A percentile compares a stretch with the other conserved stretches of the same genome.
Evolutionary conservation across 208 protist genomes (phyloP).

Genomic region (Trypanosoma platydactyli): DNA sequence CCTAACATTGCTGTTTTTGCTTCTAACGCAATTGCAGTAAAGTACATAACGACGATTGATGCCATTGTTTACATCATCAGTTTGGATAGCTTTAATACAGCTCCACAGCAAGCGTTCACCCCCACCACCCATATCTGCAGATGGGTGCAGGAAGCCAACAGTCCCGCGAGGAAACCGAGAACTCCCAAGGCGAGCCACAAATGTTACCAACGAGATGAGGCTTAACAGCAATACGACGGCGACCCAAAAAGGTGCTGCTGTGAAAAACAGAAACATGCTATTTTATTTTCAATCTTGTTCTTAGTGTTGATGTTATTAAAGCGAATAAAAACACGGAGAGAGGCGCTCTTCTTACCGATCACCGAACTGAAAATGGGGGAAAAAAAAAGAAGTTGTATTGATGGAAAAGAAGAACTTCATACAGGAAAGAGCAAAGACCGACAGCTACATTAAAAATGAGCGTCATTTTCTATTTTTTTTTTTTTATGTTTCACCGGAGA

Average conservation of each 20-base stretch:
- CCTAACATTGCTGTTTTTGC: conserved; percentile 18
- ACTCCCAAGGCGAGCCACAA: conserved; percentile 6
- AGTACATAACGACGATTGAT: conserved; percentile 63
- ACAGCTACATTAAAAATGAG: too few relatives aligned
- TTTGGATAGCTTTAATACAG: conserved; percentile 66
- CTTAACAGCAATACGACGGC: background rate
- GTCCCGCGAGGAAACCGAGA: conserved; percentile 33
- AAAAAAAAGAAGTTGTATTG: background rate
- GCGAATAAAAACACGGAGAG: background rate
- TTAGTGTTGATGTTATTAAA: background rate
- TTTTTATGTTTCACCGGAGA: background rate
- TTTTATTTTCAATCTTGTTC: too few relatives aligned
- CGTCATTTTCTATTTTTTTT: too few relatives aligned
- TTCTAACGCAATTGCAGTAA: conserved; percentile 46
- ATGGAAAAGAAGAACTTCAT: background rate
- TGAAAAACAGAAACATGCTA: background rate
- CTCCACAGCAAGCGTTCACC: conserved; percentile 97
- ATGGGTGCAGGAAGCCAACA: conserved; percentile 92
- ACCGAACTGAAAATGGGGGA: background rate
- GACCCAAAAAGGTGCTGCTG: too few relatives aligned
- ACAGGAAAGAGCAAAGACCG: background rate
- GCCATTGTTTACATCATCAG: conserved; percentile 31
- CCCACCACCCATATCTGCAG: conserved; percentile 92
- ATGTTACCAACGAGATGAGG: background rate
- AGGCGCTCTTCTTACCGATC: background rate